Base-by-base conservation (phyloP, 2,329 filamentous ascomycete genomes). In the Aureobasidium subglaciale region DNA sequence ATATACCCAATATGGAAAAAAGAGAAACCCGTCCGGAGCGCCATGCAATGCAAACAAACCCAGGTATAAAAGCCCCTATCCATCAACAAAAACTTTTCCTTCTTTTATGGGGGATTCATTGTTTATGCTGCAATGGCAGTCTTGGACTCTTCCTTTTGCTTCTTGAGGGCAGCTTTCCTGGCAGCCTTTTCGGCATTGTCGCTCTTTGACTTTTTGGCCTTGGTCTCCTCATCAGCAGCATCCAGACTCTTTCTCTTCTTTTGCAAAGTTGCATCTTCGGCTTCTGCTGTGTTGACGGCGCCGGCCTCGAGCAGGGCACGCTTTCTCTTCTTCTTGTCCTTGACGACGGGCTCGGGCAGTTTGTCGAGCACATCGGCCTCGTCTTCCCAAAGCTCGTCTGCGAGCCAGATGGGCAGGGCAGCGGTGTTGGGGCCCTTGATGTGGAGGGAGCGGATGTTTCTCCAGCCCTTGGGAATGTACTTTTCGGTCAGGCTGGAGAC, bases 381-480 rank as follows among this genome's bases (percentile, higher is more conserved):
- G 61, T 93, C 88, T 15, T 86, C 72, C 90, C 93, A 99, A 61
- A 99, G 78, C 78, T 96, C 90, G 63, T 90, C 86, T 4, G 92
- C 88, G 67, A 96, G 75, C 88, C 90, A 99, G 68, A 99, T 85
- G n/a, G 93, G 93, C 66, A 99, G 78, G 8, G 92, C 87, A 59
- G 85, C 86, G 4, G 92, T 96, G 67, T 88, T 84, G 25, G 89
- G 86, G 3, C 90, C 89, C 79, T 97, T 99, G 77, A 99, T 79
- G 71, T 95, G 90, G 59, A 99, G 75, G 60, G 83, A 82, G 71
- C 86, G 85, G 60, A 97, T 80, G 69, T 92, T 93, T 65, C 82
- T 83, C 90, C 91, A 96, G 65, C 90, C 86, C 69, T 92, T 85
- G 16, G 90, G 83, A 42, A 96, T 83, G 67, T 86, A 88, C 70